Conservation (phyloP, 2,329 filamentous ascomycete genomes). For the Nemania sp. region DNA sequence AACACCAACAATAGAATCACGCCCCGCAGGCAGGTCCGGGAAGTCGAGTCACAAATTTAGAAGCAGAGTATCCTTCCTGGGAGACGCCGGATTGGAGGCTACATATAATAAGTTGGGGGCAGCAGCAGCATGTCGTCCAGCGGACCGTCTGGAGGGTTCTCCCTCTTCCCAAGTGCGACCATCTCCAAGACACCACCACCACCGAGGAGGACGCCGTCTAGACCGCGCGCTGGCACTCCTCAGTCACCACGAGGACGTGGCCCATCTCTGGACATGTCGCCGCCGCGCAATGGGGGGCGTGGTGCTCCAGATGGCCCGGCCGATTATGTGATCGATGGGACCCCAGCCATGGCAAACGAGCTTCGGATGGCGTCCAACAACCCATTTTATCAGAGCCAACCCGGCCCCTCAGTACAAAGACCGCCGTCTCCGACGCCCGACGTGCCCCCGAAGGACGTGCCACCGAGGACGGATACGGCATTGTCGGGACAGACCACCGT, state of each 20-base stretch:
- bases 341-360: slow-evolving; percentile 28
- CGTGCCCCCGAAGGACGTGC: slow-evolving; percentile 48
- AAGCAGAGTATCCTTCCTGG: slow-evolving; percentile 12
- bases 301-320: slow-evolving; percentile 37
- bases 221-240: slow-evolving; percentile 36
- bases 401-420: slow-evolving; percentile 33
- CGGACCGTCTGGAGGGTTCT: slow-evolving; percentile 54
- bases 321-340: slow-evolving; percentile 39
- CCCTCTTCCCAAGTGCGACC: slow-evolving; percentile 60
- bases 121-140: slow-evolving; percentile 32
- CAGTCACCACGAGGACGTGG: slow-evolving; percentile 37
- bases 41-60: slow-evolving; percentile 9
- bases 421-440: slow-evolving; percentile 42
- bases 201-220: slow-evolving; percentile 50
- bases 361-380: slow-evolving; percentile 34
- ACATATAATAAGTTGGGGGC: slow-evolving; percentile 11
- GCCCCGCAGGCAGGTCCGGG: neutral
- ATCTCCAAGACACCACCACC: slow-evolving; percentile 42
- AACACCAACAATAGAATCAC: slow-evolving; percentile 9
- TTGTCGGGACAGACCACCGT: slow-evolving; percentile 57
- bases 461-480: slow-evolving; percentile 54
- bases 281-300: slow-evolving; percentile 36
- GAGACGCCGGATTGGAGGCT: slow-evolving; percentile 8
- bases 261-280: slow-evolving; percentile 40
- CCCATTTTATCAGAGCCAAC: slow-evolving; percentile 36